phyloP scores from a whole-genome alignment of 78 protist genomes.

The Dictyostelium discoideum region DNA sequence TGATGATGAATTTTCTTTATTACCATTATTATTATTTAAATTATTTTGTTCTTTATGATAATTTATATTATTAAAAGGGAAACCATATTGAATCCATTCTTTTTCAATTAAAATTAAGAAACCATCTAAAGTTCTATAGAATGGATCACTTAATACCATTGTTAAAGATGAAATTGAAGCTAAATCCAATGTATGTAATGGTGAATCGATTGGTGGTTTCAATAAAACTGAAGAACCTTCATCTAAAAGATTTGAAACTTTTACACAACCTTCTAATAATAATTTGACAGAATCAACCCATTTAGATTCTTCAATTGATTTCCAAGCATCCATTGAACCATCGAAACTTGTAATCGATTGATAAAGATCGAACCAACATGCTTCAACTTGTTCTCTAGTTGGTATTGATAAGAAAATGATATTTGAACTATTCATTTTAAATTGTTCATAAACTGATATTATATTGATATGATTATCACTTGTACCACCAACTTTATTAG shows the following conservation, averaged over 20 bases:
- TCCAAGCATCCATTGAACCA: slow-evolving; percentile 67
- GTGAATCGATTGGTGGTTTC: slow-evolving; percentile 23
- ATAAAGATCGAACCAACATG: slow-evolving; percentile 51
- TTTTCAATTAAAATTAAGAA: slow-evolving; percentile 91
- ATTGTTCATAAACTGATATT: slow-evolving; percentile 32
- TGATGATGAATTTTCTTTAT: background rate
- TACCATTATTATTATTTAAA: background rate
- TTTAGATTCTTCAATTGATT: slow-evolving; percentile 29
- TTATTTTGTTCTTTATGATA: slow-evolving; percentile 4
- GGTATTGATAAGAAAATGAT: slow-evolving; percentile 19
- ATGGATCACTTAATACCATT: slow-evolving; percentile 91
- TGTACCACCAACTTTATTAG: slow-evolving; percentile 44
- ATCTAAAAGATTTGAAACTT: slow-evolving; percentile 14
- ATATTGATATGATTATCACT: background rate
- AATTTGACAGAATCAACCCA: slow-evolving; percentile 36
- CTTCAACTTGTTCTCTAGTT: slow-evolving; percentile 32
- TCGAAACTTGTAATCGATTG: slow-evolving; percentile 34
- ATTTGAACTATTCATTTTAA: slow-evolving; percentile 27
- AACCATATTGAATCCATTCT: slow-evolving; percentile 96
- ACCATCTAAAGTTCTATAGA: slow-evolving; percentile 93
- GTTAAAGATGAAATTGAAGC: slow-evolving; percentile 86
- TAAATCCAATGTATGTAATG: slow-evolving; percentile 15
- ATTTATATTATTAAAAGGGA: slow-evolving; percentile 15
- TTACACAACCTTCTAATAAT: slow-evolving; percentile 39
- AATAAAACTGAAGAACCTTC: slow-evolving; percentile 39